Percentiles rank a stretch among this genome's conserved stretches.
Conservation (phyloP, 805 yeast species). For the Candida vaughaniae region DNA sequence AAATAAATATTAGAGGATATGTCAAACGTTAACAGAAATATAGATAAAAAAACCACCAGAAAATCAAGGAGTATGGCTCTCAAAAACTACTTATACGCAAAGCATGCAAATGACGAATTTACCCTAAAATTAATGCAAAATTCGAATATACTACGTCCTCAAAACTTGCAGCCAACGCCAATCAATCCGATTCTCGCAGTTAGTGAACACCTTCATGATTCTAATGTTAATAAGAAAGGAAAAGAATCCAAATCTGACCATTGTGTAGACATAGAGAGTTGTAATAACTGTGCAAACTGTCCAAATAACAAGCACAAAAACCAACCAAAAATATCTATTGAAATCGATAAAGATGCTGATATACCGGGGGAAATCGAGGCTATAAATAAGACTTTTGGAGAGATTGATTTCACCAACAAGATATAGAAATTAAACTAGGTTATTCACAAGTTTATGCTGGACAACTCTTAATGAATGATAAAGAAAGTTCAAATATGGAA, state of each 20-base stretch:
- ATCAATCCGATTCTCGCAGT: slow-evolving; percentile 1
- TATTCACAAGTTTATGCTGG: slow-evolving; percentile 9
- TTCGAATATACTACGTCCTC: slow-evolving; percentile 4
- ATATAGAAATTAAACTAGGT: slow-evolving; percentile 1
- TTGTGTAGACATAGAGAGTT: slow-evolving; percentile 19
- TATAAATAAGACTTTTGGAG: slow-evolving; percentile 1
- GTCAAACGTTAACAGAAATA: background rate
- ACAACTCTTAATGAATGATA: slow-evolving; percentile 22
- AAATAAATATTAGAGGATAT: no score
- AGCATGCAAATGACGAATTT: slow-evolving; percentile 26
- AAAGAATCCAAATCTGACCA: no score
- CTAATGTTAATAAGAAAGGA: slow-evolving; percentile 5
- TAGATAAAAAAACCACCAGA: background rate
- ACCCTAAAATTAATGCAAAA: slow-evolving; percentile 9
- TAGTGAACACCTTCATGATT: background rate
- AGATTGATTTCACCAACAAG: slow-evolving; percentile 10
- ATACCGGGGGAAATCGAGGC: slow-evolving; percentile 1
- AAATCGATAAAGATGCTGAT: slow-evolving; percentile 1
- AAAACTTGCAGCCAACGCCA: slow-evolving; percentile 8
- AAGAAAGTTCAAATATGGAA: slow-evolving; percentile 22
- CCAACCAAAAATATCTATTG: slow-evolving; percentile 14
- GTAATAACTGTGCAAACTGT: slow-evolving; percentile 33
- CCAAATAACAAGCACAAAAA: slow-evolving; percentile 16
- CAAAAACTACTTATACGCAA: slow-evolving; percentile 41
- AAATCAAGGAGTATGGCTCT: slow-evolving; percentile 30